phyloP scores from a whole-genome alignment of 345 rosid genomes.

The Cardiospermum halicacabum region DNA sequence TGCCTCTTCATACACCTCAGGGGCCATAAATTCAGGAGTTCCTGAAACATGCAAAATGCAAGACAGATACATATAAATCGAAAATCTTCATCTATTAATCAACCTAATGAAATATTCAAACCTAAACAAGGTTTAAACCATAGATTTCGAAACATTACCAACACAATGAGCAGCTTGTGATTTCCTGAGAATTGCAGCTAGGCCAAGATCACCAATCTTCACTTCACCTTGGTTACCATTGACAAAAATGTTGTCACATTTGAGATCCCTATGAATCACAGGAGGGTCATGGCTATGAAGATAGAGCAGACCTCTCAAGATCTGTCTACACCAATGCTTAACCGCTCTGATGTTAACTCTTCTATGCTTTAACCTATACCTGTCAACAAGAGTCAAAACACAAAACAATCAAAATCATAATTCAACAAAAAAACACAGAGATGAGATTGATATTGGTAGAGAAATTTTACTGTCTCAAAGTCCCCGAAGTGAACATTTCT shows the following conservation, averaged over 20 bases:
- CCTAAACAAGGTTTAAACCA: neutral
- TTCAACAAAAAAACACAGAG: neutral
- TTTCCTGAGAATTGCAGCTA: slow-evolving; percentile 81
- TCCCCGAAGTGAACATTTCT: slow-evolving; percentile 96
- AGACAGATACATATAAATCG: neutral
- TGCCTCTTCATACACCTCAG: slow-evolving; percentile 95
- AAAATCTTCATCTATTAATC: slow-evolving; percentile 4
- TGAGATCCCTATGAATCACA: slow-evolving; percentile 93
- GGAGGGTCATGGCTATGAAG: slow-evolving; percentile 90
- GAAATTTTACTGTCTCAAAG: slow-evolving; percentile 73
- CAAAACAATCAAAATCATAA: neutral
- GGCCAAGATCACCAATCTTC: slow-evolving; percentile 97
- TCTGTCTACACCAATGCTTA: slow-evolving; percentile 95
- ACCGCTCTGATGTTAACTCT: slow-evolving; percentile 85
- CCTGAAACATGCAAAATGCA: slow-evolving; percentile 43
- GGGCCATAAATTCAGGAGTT: slow-evolving; percentile 99
- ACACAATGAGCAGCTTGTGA: slow-evolving; percentile 93
- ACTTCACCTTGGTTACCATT: slow-evolving; percentile 98
- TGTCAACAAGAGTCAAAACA: slow-evolving; percentile 17
- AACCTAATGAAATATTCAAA: neutral
- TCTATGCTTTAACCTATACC: slow-evolving; percentile 80
- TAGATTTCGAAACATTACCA: slow-evolving; percentile 44
- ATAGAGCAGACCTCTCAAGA: slow-evolving; percentile 74
- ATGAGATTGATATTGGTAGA: neutral
- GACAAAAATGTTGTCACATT: slow-evolving; percentile 89